Conservation (phyloP, 176 grass and related monocot species). For the Juncus effusus region DNA sequence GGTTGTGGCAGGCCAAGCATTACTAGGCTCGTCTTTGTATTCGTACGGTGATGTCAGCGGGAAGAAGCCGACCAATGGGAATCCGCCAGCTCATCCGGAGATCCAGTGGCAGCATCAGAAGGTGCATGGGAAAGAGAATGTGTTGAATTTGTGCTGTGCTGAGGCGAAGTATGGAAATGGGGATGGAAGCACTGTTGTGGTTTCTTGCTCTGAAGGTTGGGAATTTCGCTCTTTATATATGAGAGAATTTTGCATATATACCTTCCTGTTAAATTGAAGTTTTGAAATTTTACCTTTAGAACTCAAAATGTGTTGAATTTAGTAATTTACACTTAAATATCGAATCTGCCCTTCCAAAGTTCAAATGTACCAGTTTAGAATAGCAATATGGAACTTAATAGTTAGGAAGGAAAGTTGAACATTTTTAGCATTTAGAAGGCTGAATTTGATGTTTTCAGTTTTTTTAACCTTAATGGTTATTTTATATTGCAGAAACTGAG, state of each 20-base stretch:
- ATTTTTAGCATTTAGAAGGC: background rate
- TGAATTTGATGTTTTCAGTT: background rate
- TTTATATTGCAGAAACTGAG: constrained; percentile 57
- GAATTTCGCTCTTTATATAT: background rate
- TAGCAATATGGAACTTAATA: no score
- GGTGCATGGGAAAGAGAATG: constrained; percentile 71
- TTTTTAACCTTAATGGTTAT: constrained; percentile 3
- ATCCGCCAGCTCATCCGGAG: constrained; percentile 62
- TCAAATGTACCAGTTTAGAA: no score
- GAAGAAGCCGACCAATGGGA: constrained; percentile 49
- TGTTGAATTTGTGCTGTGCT: constrained; percentile 67
- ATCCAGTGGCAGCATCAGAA: constrained; percentile 90
- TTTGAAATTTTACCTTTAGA: background rate
- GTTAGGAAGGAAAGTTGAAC: no score
- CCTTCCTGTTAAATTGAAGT: no score
- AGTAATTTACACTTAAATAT: no score
- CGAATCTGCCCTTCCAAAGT: no score
- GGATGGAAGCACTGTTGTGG: constrained; percentile 85
- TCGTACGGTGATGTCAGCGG: constrained; percentile 80
- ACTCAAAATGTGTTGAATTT: no score
- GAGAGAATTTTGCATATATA: background rate
- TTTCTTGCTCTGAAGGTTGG: constrained; percentile 89
- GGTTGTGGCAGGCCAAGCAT: constrained; percentile 70
- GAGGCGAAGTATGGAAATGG: constrained; percentile 64
- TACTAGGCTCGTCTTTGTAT: constrained; percentile 77